Evolutionary conservation across 1,284 basidiomycete genomes (phyloP), one percentile per base, ranked within the genome.

Genomic region (Coniferiporia sulphurascens): DNA sequence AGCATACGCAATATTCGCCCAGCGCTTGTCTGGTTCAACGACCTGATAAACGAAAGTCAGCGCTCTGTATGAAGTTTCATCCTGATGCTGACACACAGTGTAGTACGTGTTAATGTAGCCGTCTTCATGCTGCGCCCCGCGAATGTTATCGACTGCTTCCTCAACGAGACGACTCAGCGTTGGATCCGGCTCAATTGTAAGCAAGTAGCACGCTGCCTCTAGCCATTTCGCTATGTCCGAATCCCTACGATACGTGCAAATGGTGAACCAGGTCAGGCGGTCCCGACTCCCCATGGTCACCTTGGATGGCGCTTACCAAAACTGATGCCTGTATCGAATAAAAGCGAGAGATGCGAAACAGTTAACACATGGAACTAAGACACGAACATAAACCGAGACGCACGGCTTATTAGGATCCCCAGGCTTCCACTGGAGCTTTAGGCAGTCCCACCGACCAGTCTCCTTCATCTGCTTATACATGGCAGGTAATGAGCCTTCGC

Each of bases 201-300:
- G 62, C 3, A 61, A 36, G 56, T 66, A 66, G 44, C 66, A 67
- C 12, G 65, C 65, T 0, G 65, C 65, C 48, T 67, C 66, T 4
- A 66, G 46, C 66, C 66, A 67, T 53, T 67, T 67, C 10, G 66
- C 66, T 19, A 67, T 49, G 48, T 67, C 66, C 15, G 66, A 67
- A 52, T 67, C 66, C 66, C 65, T 65, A 17, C 13, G 32, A 32
- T 8, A 36, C 13, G 43, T 1, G 55, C n/a, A 10, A 45, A 22
- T 32, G 49, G 21, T 55, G 9, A 34, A 22, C 32, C 35, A 8
- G 32, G 22, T 60, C 21, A 13, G n/a, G 27, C 27, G 27, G 27
- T 27, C 27, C 7, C 17, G 13, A 56, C n/a, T n/a, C n/a, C n/a
- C n/a, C n/a, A n/a, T n/a, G 45, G 27, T 8, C 19, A 27, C 27